Evolutionary conservation across 441 rosid genomes (phyloP), one percentile per base, ranked within the genome.

Genomic region (Raphanus hybrid): DNA sequence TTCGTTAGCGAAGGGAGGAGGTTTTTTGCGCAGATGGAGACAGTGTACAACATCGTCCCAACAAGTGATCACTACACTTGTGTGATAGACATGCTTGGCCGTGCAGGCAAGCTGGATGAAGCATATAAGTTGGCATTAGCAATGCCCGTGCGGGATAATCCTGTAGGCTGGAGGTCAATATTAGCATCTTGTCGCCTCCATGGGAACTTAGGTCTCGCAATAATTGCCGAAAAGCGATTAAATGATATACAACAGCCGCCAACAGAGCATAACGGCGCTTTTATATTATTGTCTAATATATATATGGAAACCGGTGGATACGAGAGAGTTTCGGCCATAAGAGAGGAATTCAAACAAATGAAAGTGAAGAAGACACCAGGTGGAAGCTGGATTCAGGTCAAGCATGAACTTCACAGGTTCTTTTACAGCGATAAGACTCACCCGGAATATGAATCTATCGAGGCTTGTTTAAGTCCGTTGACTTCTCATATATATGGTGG

Each of bases 121-220:
- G 94, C 94, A 43, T 85, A 84, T 66, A 78, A 84, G 50, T 75
- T 87, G 75, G 93, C 90, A 29, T 8, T 68, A 74, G 52, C 85
- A 34, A 74, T 83, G 70, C 87, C 88, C 18, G 23, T 78, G 11
- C 78, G 76, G n/a, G 64, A 86, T 26, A 88, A 82, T 69, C 75
- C 89, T 9, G 80, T 88, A 12, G 78, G 82, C 16, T 90, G 92
- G 94, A 84, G 94, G 72, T 83, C 90, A 66, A 77, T 90, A 32
- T 69, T 90, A 69, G 83, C 89, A 29, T 84, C 89, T 59, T 86
- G 86, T 72, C 83, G 72, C 52, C 87, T 86, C 77, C 87, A 86
- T 23, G 82, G 86, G 55, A 83, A 85, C 75, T 37, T 71, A 67
- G 78, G 81, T 26, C 80, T 88, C 39, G 90, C 90, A 23, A 69